These are phyloP conservation scores for Rhodocollybia butyracea DNA, from an alignment of 768 basidiomycete species.

Conservation along the genomic window DNA sequence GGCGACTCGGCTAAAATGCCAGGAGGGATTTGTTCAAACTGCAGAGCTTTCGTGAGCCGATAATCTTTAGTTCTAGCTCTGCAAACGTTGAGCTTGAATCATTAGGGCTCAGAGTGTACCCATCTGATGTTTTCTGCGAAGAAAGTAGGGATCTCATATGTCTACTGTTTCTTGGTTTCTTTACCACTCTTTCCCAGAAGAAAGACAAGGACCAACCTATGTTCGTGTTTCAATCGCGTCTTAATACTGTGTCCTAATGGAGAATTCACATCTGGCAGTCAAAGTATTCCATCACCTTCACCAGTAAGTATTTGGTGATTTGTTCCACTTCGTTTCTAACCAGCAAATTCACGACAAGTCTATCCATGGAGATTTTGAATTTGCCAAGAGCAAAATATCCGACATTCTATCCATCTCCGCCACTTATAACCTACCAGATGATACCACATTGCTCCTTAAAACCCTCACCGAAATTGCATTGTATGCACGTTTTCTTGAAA, in stretches of 20 bases:
- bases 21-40: constrained; percentile 37
- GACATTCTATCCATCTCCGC: not conserved
- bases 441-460: not conserved
- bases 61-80: constrained; percentile 37
- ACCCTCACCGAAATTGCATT: not conserved
- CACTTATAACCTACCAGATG: not conserved
- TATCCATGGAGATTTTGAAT: constrained; percentile 13
- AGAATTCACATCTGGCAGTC: not conserved
- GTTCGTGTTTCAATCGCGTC: not conserved
- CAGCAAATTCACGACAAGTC: not conserved
- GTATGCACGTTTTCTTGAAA: not conserved
- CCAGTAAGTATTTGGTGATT: not conserved
- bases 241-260: not conserved
- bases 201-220: not conserved
- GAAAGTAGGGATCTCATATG: not conserved
- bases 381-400: not conserved
- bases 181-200: not conserved
- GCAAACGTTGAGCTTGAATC: constrained; percentile 12
- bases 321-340: too few relatives aligned
- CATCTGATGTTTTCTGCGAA: not conserved
- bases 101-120: constrained; percentile 12
- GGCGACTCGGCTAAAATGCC: constrained; percentile 45
- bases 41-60: constrained; percentile 28
- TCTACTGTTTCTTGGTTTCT: not conserved
- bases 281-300: not conserved